Conservation (phyloP, 2,329 filamentous ascomycete genomes). For the Didymella exigua region DNA sequence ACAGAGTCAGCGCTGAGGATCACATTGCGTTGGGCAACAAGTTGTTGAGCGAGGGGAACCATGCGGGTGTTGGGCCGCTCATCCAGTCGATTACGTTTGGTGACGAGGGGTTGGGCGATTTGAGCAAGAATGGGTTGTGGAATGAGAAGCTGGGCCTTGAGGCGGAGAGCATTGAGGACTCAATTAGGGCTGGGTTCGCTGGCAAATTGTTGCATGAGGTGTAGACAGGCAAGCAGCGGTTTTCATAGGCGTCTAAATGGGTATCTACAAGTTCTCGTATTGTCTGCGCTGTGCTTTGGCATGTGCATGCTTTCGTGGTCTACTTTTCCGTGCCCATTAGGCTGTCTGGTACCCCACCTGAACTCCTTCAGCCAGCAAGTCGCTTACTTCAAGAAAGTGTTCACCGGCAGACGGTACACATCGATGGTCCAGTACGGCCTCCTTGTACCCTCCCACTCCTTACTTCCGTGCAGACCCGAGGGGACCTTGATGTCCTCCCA, state of each 20-base stretch:
- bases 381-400: slow-evolving; percentile 43
- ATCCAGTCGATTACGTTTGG: slow-evolving; percentile 28
- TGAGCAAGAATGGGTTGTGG: slow-evolving; percentile 35
- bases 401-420: slow-evolving; percentile 43
- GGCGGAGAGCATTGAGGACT: slow-evolving; percentile 49
- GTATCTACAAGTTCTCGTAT: background rate
- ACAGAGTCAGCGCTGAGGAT: slow-evolving; percentile 43
- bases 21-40: slow-evolving; percentile 38
- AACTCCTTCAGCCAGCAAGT: background rate
- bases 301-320: background rate
- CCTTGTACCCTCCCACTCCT: slow-evolving; percentile 45
- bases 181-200: slow-evolving; percentile 39
- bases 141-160: slow-evolving; percentile 52
- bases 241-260: background rate
- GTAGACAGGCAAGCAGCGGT: background rate
- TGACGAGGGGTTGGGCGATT: slow-evolving; percentile 32
- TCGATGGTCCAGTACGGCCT: slow-evolving; percentile 48
- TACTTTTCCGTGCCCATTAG: background rate
- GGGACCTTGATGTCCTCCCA: slow-evolving; percentile 47
- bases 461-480: slow-evolving; percentile 39
- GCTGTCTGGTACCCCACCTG: background rate
- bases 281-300: background rate
- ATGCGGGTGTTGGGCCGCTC: slow-evolving; percentile 27
- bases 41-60: slow-evolving; percentile 48
- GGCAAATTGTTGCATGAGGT: slow-evolving; percentile 14